Evolutionary conservation across 768 basidiomycete genomes (phyloP).

Genomic region (Boletellus ananas): DNA sequence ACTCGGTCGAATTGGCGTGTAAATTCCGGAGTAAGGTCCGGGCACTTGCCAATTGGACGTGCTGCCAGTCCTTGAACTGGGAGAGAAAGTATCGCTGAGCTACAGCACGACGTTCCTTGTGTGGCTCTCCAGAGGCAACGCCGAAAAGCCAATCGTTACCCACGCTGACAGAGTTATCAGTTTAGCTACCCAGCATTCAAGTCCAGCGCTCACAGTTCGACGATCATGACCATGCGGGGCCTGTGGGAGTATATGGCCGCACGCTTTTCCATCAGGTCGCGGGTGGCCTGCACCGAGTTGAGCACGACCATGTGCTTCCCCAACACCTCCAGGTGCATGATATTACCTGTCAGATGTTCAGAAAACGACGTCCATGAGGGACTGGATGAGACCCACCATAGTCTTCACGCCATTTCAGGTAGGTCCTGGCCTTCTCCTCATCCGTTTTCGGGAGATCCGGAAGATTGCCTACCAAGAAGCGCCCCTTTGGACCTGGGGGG

Average conservation of each 20-base stretch:
- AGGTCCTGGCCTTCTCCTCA: too few relatives aligned
- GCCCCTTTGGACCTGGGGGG: too few relatives aligned
- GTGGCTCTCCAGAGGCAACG: constrained; percentile 7
- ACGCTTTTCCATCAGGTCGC: constrained; percentile 5
- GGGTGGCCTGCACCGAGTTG: constrained; percentile 26
- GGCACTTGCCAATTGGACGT: too few relatives aligned
- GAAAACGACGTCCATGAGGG: too few relatives aligned
- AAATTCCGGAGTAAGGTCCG: too few relatives aligned
- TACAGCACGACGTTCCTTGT: constrained; percentile 8
- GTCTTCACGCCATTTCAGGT: too few relatives aligned
- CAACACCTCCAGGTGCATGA: neutral
- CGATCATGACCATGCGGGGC: neutral
- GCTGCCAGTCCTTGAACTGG: constrained; percentile 7
- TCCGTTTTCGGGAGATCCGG: too few relatives aligned
- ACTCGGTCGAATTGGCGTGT: too few relatives aligned
- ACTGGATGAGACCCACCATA: too few relatives aligned
- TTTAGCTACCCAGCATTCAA: neutral
- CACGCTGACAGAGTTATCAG: neutral
- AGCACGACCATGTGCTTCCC: constrained; percentile 28
- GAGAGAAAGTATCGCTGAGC: constrained; percentile 10
- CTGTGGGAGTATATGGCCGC: constrained; percentile 4
- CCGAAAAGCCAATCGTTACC: neutral
- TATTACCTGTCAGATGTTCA: neutral
- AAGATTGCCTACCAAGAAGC: too few relatives aligned
- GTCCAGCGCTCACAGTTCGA: neutral